Conservation (phyloP, 352 stramenopile genomes). For the Vaucheria bursata region DNA sequence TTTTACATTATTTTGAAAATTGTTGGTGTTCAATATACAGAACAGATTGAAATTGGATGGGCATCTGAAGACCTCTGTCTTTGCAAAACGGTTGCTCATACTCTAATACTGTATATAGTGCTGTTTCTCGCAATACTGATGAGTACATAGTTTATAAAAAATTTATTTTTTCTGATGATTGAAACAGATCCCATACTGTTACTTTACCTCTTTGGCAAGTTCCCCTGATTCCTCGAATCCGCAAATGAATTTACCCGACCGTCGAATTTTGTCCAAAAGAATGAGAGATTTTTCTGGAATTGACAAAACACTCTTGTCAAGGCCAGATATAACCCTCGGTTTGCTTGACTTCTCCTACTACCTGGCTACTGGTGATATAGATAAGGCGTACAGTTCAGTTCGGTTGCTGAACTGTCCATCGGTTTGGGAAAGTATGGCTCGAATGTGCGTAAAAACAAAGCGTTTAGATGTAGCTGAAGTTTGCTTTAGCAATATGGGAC, state of each 20-base stretch:
- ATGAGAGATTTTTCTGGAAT: conserved; percentile 84
- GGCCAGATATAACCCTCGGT: conserved; percentile 67
- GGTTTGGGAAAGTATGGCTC: conserved; percentile 90
- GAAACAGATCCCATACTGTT: conserved; percentile 32
- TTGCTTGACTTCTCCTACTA: conserved; percentile 89
- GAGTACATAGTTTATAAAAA: too few species aligned
- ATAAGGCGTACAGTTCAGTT: conserved; percentile 82
- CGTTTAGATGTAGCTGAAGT: conserved; percentile 83
- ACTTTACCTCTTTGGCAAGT: conserved; percentile 19
- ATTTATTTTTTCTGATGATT: too few species aligned
- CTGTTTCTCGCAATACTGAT: too few species aligned
- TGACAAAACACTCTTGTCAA: conserved; percentile 32
- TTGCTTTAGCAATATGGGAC: conserved; percentile 85
- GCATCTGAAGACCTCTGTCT: too few species aligned
- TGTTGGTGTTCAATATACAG: too few species aligned
- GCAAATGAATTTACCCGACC: conserved; percentile 33
- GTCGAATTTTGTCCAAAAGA: conserved; percentile 56
- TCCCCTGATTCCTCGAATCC: too few species aligned
- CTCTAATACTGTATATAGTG: too few species aligned
- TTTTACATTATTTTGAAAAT: too few species aligned
- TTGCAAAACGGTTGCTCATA: too few species aligned
- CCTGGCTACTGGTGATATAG: conserved; percentile 86
- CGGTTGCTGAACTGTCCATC: conserved; percentile 79
- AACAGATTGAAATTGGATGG: too few species aligned
- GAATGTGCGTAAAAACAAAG: conserved; percentile 90